Conservation (phyloP, 169 alveolate species). For the Amoebophrya sp. region DNA sequence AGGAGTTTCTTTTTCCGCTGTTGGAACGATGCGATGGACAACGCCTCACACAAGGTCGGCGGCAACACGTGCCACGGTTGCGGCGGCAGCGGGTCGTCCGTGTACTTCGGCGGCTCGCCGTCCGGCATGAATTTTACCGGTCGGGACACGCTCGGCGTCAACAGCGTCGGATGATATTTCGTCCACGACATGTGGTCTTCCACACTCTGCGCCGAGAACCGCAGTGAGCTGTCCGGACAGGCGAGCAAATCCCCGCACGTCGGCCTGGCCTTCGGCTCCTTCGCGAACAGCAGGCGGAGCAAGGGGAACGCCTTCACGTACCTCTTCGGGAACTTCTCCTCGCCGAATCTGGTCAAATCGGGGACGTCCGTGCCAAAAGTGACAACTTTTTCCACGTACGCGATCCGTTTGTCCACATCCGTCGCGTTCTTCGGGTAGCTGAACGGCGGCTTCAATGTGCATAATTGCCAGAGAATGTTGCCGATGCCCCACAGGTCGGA, state of each 20-base stretch:
- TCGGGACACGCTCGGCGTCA: no score
- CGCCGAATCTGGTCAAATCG: neutral
- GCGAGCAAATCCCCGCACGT: neutral
- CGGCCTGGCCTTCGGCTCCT: neutral
- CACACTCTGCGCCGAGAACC: neutral
- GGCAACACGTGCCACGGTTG: slow-evolving; percentile 1
- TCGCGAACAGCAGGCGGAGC: neutral
- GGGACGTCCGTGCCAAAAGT: neutral
- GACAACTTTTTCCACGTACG: neutral
- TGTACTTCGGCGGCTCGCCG: neutral
- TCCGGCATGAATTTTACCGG: slow-evolving; percentile 16
- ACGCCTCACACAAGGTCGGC: neutral
- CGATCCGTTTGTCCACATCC: neutral
- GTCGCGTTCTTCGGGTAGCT: neutral
- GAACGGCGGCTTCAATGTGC: neutral
- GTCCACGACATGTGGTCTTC: neutral
- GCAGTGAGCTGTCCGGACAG: neutral
- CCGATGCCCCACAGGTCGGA: neutral
- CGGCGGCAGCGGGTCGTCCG: neutral
- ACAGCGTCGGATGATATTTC: no score
- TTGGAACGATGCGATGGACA: neutral
- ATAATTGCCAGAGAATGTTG: neutral
- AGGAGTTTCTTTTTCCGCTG: neutral
- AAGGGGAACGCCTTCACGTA: neutral
- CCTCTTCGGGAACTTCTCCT: neutral